These are phyloP conservation scores for Auriculariales sp. DNA, from an alignment of 768 basidiomycete genomes.

Conservation along the genomic window DNA sequence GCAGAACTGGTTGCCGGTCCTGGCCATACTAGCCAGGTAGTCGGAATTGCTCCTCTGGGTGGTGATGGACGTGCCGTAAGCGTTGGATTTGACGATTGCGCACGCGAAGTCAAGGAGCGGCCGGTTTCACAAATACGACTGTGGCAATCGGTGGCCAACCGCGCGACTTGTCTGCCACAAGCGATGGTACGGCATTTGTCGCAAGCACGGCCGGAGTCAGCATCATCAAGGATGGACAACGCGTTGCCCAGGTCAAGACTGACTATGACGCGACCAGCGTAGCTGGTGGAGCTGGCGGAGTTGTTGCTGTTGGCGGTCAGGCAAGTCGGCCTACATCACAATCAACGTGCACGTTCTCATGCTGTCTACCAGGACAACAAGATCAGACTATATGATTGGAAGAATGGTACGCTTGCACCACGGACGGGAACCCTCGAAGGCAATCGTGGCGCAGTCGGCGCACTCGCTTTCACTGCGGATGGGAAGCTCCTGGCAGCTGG, in stretches of 20 bases:
- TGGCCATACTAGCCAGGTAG: slow-evolving; percentile 58
- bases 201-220: not conserved
- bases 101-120: slow-evolving; percentile 59
- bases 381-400: slow-evolving; percentile 60
- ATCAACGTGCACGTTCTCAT: too few species aligned
- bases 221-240: not conserved
- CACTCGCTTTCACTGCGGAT: slow-evolving; percentile 68
- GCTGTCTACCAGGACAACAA: slow-evolving; percentile 50
- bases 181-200: not conserved
- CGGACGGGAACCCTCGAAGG: slow-evolving; percentile 37
- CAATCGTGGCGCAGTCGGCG: slow-evolving; percentile 56
- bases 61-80: slow-evolving; percentile 43
- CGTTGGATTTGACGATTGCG: slow-evolving; percentile 66
- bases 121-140: not conserved
- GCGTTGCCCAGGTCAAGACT: not conserved
- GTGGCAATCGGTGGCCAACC: not conserved
- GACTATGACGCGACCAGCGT: slow-evolving; percentile 54
- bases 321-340: too few species aligned
- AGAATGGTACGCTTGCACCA: slow-evolving; percentile 40
- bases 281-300: slow-evolving; percentile 42
- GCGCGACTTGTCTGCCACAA: not conserved
- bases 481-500: slow-evolving; percentile 65
- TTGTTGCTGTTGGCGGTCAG: slow-evolving; percentile 64
- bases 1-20: slow-evolving; percentile 39
- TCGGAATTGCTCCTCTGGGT: slow-evolving; percentile 39